Percentiles rank a stretch among this genome's conserved stretches.
These are phyloP conservation scores for Cupressus sempervirens DNA, from an alignment of 75 land plant species.

Conservation along the genomic window DNA sequence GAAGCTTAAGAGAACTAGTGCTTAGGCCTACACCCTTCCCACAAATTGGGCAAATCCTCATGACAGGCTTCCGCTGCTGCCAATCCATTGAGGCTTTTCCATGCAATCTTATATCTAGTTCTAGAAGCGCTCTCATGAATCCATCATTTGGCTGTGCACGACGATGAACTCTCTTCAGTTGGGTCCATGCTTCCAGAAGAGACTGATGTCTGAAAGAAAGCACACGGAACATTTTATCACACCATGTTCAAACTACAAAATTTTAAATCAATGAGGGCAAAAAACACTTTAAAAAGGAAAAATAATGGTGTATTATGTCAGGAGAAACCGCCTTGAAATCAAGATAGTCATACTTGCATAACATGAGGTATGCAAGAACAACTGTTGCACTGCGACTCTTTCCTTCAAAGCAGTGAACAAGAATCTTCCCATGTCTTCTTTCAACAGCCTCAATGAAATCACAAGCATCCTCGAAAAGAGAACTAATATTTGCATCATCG, in stretches of 20 bases:
- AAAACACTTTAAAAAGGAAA: neutral
- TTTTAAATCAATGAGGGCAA: neutral
- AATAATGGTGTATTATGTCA: neutral
- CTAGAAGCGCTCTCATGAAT: conserved; percentile 70
- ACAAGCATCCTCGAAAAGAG: conserved; percentile 66
- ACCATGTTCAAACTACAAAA: neutral
- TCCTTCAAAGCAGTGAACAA: conserved; percentile 99
- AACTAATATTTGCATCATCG: conserved; percentile 71
- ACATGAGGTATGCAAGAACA: conserved; percentile 88
- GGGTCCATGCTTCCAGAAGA: conserved; percentile 77
- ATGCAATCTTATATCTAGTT: conserved; percentile 64
- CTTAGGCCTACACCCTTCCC: conserved; percentile 87
- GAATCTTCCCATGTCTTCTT: conserved; percentile 49
- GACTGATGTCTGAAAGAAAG: conserved; percentile 40
- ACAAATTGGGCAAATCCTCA: conserved; percentile 81
- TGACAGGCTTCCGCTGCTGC: conserved; percentile 66
- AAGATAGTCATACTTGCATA: conserved; percentile 58
- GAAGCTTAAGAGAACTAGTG: conserved; percentile 72
- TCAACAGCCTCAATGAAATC: conserved; percentile 67
- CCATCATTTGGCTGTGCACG: conserved; percentile 97
- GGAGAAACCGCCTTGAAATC: neutral
- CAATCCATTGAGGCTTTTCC: conserved; percentile 88
- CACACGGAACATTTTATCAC: neutral
- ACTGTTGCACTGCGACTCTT: conserved; percentile 92
- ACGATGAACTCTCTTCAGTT: conserved; percentile 68